Evolutionary conservation across 768 basidiomycete genomes (phyloP).

Genomic region (Goffeauzyma gilvescens): DNA sequence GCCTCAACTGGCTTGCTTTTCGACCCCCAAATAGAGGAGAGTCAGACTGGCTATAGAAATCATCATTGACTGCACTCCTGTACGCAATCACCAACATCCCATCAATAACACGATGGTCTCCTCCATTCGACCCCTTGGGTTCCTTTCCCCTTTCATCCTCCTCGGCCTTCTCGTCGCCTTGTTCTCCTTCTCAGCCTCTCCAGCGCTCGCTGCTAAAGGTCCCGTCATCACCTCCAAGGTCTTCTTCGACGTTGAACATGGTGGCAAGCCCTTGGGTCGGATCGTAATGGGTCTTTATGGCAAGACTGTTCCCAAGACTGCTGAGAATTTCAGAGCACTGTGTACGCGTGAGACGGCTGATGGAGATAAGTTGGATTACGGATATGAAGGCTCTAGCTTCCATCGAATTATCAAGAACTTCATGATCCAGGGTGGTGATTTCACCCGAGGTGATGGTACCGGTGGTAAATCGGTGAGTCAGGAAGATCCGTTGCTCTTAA

Average conservation of each 20-base stretch:
- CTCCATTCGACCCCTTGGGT: too few relatives aligned
- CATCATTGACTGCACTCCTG: too few relatives aligned
- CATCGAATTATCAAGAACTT: conserved; percentile 89
- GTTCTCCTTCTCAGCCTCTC: conserved; percentile 19
- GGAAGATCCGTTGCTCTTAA: too few relatives aligned
- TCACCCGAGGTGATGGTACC: conserved; percentile 40
- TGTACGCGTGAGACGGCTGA: conserved; percentile 61
- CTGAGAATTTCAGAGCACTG: conserved; percentile 85
- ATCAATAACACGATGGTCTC: too few relatives aligned
- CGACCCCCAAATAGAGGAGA: too few relatives aligned
- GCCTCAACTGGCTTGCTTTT: too few relatives aligned
- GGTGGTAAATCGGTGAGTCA: conserved; percentile 27
- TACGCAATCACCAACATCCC: too few relatives aligned
- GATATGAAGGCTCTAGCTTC: conserved; percentile 90
- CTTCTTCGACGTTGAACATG: conserved; percentile 87
- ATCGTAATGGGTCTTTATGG: conserved; percentile 80
- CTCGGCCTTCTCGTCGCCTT: conserved; percentile 21
- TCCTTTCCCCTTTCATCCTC: conserved; percentile 10
- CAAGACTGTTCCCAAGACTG: conserved; percentile 88
- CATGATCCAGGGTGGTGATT: conserved; percentile 85
- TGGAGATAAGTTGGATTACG: conserved; percentile 58
- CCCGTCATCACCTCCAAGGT: conserved; percentile 72
- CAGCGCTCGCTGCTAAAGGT: conserved; percentile 59
- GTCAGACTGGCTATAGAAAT: too few relatives aligned
- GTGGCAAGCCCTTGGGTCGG: conserved; percentile 65